Base-by-base conservation (phyloP, 2,329 filamentous ascomycete genomes). In the Hymenoscyphus salicellus region DNA sequence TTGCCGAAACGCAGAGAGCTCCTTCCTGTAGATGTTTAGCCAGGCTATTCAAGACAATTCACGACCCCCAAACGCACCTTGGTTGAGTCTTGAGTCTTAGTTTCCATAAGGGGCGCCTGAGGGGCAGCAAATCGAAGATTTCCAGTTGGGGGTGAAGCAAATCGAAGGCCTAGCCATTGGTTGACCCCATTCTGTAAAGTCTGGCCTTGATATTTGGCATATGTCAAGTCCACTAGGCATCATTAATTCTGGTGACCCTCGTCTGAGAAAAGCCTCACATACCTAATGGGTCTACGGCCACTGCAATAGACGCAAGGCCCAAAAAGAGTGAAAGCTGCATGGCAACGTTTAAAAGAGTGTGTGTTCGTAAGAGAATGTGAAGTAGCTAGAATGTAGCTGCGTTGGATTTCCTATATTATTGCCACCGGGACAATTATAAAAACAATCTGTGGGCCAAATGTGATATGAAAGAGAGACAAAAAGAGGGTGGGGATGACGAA, bases 121-220 rank as follows among this genome's bases (percentile, higher is more conserved):
- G 90, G 89, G 16, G 86, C 84, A 49, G 81, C 79, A 73, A 92
- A 93, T 10, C 91, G 83, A 64, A 90, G 73, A 3, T 82, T 69
- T 2, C 86, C 88, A 4, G 89, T 65, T 0, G 90, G 90, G 6
- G 89, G 81, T 4, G 65, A 63, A 1, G 89, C 90, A 77, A 86
- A 94, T 33, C 89, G 84, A 67, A 94, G 85, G 1, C 89, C 90
- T 11, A 91, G 81, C 88, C 89, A 93, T 76, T 89, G 82, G 1
- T 83, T 85, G 58, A 91, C 79, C 1, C 86, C 88, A 69, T 84
- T 83, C 0, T 75, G 68, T 1, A 83, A 78, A 0, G 79, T 72
- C 8, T 79, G 76, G 14, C 90, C 90, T 61, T 80, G 76, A 72
- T 92, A 92, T 32, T 80, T 83, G 46, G 86, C 83, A 73, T 92